Evolutionary conservation across 176 grass and related monocot species (phyloP).

Genomic region (Eragrostis curvula): DNA sequence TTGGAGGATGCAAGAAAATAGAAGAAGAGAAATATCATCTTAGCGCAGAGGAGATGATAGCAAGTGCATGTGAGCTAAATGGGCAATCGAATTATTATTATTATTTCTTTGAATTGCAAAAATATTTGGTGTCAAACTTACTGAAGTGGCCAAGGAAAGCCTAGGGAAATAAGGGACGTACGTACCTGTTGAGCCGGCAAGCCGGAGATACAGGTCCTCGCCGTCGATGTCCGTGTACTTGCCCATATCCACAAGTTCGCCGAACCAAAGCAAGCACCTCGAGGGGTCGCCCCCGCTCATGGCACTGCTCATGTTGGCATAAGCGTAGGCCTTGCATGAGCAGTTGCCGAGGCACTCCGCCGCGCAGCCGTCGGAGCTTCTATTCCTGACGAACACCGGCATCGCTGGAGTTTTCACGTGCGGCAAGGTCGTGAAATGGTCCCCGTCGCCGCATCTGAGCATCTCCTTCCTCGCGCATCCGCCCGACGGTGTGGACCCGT

Average conservation of each 20-base stretch:
- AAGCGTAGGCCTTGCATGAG: constrained; percentile 52
- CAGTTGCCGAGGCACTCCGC: constrained; percentile 52
- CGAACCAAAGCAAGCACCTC: constrained; percentile 14
- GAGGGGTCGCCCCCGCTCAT: not conserved
- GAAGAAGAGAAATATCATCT: no score
- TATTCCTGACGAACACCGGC: not conserved
- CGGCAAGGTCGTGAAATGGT: not conserved
- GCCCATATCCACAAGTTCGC: constrained; percentile 32
- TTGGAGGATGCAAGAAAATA: no score
- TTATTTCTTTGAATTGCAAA: no score
- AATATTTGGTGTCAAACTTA: no score
- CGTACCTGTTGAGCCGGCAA: constrained; percentile 8
- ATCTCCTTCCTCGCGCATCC: not conserved
- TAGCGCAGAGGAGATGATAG: no score
- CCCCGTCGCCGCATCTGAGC: not conserved
- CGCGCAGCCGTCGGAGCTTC: constrained; percentile 34
- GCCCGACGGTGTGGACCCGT: not conserved
- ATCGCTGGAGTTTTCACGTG: not conserved
- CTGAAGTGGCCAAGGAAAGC: no score
- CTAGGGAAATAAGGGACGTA: no score
- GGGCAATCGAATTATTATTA: no score
- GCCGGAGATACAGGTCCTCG: constrained; percentile 49
- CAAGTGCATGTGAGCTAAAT: no score
- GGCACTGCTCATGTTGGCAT: constrained; percentile 4
- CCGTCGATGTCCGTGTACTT: not conserved